These are phyloP conservation scores for Phytophthora crassamura DNA, from an alignment of 352 stramenopile species.

Conservation along the genomic window DNA sequence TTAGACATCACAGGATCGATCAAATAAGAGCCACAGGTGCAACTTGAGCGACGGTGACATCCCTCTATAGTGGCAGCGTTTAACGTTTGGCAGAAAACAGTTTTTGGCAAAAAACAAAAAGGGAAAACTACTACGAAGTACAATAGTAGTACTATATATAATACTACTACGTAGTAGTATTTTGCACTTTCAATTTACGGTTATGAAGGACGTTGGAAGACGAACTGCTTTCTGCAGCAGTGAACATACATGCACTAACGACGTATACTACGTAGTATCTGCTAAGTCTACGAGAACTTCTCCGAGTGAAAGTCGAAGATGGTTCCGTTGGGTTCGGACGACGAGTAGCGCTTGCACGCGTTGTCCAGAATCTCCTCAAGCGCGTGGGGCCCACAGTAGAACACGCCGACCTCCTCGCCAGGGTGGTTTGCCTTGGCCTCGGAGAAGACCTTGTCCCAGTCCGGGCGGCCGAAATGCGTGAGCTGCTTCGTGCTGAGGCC, in stretches of 20 bases:
- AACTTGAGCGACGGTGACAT: not conserved
- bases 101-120: too few species aligned
- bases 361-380: conserved; percentile 81
- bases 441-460: conserved; percentile 84
- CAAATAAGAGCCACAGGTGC: not conserved
- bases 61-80: conserved; percentile 10
- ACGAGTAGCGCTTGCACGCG: conserved; percentile 77
- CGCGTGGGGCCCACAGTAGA: conserved; percentile 83
- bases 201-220: conserved; percentile 21
- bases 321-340: conserved; percentile 53
- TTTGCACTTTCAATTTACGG: conserved; percentile 29
- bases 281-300: conserved; percentile 71
- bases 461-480: conserved; percentile 87
- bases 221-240: conserved; percentile 28
- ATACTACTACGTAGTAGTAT: too few species aligned
- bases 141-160: too few species aligned
- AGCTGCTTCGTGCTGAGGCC: conserved; percentile 81
- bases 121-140: not conserved
- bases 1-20: conserved; percentile 40
- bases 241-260: conserved; percentile 28
- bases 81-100: not conserved
- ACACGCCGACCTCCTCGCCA: conserved; percentile 84
- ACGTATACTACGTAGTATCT: conserved; percentile 33
- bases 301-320: conserved; percentile 88
- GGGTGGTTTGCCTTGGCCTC: conserved; percentile 54